These are phyloP conservation scores for Aspergillus ustus DNA, from an alignment of 2,329 filamentous ascomycete genomes.

Conservation along the genomic window DNA sequence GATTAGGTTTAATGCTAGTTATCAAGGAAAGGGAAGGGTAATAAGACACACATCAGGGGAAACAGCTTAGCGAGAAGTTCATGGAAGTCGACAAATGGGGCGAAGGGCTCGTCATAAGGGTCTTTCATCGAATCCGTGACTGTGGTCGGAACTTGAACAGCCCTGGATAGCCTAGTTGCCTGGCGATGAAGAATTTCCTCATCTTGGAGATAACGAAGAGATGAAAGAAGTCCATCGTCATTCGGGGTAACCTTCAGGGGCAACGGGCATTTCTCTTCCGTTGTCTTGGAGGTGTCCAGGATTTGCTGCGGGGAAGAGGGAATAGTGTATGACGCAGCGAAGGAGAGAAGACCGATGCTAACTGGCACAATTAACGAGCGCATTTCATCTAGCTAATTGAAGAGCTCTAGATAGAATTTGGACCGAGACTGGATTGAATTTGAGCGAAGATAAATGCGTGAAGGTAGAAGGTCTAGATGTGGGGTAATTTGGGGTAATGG, in stretches of 20 bases:
- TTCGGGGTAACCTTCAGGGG: constrained; percentile 32
- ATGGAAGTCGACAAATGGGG: constrained; percentile 61
- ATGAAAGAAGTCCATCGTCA: constrained; percentile 34
- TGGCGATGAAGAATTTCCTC: constrained; percentile 42
- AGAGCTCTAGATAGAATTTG: background rate
- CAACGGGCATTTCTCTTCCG: constrained; percentile 33
- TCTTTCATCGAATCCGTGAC: constrained; percentile 42
- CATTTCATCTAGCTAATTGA: background rate
- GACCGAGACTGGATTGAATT: background rate
- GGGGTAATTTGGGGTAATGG: background rate
- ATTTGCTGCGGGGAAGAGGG: constrained; percentile 30
- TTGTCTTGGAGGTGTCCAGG: constrained; percentile 16
- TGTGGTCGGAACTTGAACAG: constrained; percentile 60
- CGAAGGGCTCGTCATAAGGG: constrained; percentile 63
- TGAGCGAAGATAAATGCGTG: background rate
- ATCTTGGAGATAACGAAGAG: constrained; percentile 36
- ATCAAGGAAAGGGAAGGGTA: background rate
- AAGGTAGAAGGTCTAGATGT: background rate
- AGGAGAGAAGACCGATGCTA: constrained; percentile 18
- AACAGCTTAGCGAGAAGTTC: constrained; percentile 56
- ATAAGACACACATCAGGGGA: constrained; percentile 50
- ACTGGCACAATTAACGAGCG: constrained; percentile 2
- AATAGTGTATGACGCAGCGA: constrained; percentile 28
- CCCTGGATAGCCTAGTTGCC: constrained; percentile 56
- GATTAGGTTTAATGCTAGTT: background rate